A percentile compares a stretch with the other conserved stretches of the same genome.
phyloP scores from a whole-genome alignment of 352 stramenopile species.

The Globisporangium emineosum region DNA sequence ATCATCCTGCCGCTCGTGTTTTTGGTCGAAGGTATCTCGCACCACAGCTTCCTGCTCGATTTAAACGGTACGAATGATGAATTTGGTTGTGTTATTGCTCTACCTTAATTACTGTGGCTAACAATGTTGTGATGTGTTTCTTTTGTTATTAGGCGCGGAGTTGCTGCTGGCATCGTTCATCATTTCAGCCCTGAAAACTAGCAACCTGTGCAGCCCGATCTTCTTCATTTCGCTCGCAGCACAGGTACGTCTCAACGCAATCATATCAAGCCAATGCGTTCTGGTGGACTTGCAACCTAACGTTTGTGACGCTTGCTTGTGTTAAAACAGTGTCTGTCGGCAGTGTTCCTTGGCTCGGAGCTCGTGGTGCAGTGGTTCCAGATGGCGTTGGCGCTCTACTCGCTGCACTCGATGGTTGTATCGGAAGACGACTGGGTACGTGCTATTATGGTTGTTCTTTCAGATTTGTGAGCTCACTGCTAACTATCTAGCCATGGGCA shows the following conservation, averaged over 20 bases:
- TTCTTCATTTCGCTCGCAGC: conserved; percentile 82
- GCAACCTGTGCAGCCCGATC: conserved; percentile 77
- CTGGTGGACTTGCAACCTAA: neutral
- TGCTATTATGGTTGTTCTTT: neutral
- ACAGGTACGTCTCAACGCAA: conserved; percentile 32
- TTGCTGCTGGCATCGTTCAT: conserved; percentile 84
- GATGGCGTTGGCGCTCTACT: conserved; percentile 79
- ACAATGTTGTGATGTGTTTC: neutral
- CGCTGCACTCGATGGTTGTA: conserved; percentile 69
- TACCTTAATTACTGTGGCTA: neutral
- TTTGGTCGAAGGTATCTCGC: conserved; percentile 81
- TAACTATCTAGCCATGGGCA: neutral
- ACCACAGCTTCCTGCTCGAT: conserved; percentile 89
- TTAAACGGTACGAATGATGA: conserved; percentile 58
- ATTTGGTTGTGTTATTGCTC: neutral
- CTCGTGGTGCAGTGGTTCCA: conserved; percentile 85
- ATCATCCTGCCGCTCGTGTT: conserved; percentile 84
- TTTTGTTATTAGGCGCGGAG: conserved; percentile 51
- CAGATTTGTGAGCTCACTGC: neutral
- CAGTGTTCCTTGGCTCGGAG: conserved; percentile 79
- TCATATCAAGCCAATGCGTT: neutral
- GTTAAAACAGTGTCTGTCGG: conserved; percentile 56
- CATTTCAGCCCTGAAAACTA: conserved; percentile 82
- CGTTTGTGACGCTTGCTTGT: neutral
- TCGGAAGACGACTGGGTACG: conserved; percentile 79